Conservation (phyloP, 2,329 filamentous ascomycete genomes). For the Kalaharituber pfeilii region DNA sequence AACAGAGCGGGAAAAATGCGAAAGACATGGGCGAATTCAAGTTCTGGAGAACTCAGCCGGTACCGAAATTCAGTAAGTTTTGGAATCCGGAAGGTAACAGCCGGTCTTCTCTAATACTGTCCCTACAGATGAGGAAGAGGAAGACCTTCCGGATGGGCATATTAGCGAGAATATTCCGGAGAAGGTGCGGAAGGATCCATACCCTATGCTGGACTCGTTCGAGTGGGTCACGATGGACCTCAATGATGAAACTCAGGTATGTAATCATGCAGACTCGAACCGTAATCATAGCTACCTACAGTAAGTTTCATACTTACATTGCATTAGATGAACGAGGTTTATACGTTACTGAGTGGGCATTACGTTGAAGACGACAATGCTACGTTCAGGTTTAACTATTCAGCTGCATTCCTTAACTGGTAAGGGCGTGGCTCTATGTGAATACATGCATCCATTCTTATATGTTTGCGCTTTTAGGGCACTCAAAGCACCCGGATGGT, state of each 20-base stretch:
- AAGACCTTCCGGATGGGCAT: slow-evolving; percentile 47
- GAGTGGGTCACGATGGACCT: slow-evolving; percentile 91
- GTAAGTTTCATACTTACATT: no score
- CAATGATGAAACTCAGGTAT: slow-evolving; percentile 46
- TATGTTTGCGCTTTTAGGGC: slow-evolving; percentile 52
- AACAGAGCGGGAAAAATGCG: slow-evolving; percentile 54
- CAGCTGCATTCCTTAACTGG: slow-evolving; percentile 75
- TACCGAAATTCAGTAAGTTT: slow-evolving; percentile 58
- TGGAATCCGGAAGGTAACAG: no score
- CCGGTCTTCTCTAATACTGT: no score
- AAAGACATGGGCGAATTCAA: slow-evolving; percentile 95
- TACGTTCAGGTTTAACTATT: slow-evolving; percentile 97
- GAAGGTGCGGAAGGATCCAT: slow-evolving; percentile 59
- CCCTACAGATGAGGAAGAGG: slow-evolving; percentile 16
- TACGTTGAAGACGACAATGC: slow-evolving; percentile 96
- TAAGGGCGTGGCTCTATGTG: no score
- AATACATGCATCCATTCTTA: slow-evolving; percentile 19
- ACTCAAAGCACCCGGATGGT: slow-evolving; percentile 86
- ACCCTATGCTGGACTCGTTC: slow-evolving; percentile 61
- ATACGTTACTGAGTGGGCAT: slow-evolving; percentile 76
- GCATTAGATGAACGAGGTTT: slow-evolving; percentile 62
- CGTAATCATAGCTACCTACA: no score
- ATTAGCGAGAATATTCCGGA: slow-evolving; percentile 66
- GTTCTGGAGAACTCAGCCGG: slow-evolving; percentile 94
- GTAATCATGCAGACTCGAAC: no score